A percentile compares a stretch with the other conserved stretches of the same genome.
phyloP scores from a whole-genome alignment of 208 protist genomes.

The Leishmania braziliensis region DNA sequence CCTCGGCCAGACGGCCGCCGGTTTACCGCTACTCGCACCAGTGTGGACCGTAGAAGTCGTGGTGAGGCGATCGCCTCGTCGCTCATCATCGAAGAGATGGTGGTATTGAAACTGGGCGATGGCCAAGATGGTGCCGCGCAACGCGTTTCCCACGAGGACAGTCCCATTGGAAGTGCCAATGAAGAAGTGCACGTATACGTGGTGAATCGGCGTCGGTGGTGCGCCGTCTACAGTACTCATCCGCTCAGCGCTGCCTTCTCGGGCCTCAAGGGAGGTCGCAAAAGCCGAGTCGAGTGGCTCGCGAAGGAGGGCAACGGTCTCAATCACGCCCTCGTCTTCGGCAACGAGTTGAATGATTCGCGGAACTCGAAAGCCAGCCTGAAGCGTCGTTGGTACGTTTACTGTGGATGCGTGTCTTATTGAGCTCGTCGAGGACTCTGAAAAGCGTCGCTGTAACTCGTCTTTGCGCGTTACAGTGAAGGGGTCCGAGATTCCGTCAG shows the following conservation, averaged over 20 bases:
- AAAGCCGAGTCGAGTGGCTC: constrained; percentile 26
- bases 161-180: constrained; percentile 86
- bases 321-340: constrained; percentile 75
- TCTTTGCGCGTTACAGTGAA: neutral
- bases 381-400: constrained; percentile 23
- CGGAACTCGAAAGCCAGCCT: constrained; percentile 46
- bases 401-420: neutral
- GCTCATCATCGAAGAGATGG: constrained; percentile 16
- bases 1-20: neutral
- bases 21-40: neutral
- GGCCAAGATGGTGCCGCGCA: constrained; percentile 74
- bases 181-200: constrained; percentile 76
- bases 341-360: constrained; percentile 56
- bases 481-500: neutral
- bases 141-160: constrained; percentile 77
- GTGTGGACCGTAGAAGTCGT: constrained; percentile 4
- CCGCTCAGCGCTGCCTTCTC: neutral
- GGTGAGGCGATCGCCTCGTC: constrained; percentile 10
- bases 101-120: constrained; percentile 70
- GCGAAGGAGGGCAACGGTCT: constrained; percentile 52
- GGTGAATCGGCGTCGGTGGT: constrained; percentile 1
- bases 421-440: neutral
- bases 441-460: constrained; percentile 4
- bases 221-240: neutral
- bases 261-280: constrained; percentile 1